Evolutionary conservation across 345 rosid genomes (phyloP).

Genomic region (Turritis glabra): DNA sequence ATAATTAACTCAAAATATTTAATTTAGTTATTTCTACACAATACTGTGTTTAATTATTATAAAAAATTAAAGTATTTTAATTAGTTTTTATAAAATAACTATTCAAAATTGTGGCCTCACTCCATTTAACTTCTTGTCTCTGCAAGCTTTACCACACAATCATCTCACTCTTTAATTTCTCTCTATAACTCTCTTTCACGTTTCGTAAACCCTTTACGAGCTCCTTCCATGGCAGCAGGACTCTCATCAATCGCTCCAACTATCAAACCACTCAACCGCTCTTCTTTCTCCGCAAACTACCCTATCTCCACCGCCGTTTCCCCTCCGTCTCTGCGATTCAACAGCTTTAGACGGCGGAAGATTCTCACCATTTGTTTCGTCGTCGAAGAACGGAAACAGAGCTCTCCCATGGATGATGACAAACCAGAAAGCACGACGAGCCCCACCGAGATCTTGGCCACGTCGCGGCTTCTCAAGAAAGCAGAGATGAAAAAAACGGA

Average conservation of each 20-base stretch:
- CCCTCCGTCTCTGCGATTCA: slow-evolving; percentile 11
- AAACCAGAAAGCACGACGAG: background rate
- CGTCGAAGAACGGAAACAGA: background rate
- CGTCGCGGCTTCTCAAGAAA: slow-evolving; percentile 46
- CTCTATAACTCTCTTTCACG: background rate
- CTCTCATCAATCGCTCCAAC: slow-evolving; percentile 22
- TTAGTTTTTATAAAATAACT: background rate
- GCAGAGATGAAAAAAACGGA: slow-evolving; percentile 60
- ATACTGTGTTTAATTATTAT: no score
- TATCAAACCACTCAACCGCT: slow-evolving; percentile 23
- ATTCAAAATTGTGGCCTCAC: background rate
- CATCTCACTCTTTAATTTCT: background rate
- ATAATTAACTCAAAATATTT: background rate
- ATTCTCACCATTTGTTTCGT: slow-evolving; percentile 16
- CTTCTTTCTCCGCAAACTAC: background rate
- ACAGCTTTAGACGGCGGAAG: background rate
- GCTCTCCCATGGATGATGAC: slow-evolving; percentile 18
- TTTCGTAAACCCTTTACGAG: background rate
- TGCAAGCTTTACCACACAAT: slow-evolving; percentile 18
- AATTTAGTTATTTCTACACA: background rate
- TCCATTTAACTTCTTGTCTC: no score
- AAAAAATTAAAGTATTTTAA: background rate
- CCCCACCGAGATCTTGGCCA: slow-evolving; percentile 8
- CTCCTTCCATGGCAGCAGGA: slow-evolving; percentile 29
- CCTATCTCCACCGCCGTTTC: slow-evolving; percentile 1